Evolutionary conservation across 2,329 filamentous ascomycete species (phyloP).

Genomic region (Fusarium sarcochroum): DNA sequence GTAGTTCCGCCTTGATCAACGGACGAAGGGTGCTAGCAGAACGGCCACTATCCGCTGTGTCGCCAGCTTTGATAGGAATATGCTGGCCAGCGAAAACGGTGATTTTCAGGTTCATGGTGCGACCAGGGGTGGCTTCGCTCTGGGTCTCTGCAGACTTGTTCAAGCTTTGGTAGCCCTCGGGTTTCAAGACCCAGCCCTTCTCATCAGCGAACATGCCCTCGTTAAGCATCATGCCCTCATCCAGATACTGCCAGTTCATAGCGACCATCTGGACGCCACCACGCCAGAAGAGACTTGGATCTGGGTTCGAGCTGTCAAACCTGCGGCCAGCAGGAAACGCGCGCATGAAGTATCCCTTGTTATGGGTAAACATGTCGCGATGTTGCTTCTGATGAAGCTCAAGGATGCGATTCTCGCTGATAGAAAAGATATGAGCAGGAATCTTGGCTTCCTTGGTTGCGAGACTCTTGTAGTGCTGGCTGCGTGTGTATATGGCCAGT

Average conservation of each 20-base stretch:
- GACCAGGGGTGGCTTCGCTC: constrained; percentile 62
- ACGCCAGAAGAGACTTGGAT: constrained; percentile 92
- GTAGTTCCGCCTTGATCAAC: constrained; percentile 83
- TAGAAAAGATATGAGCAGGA: constrained; percentile 84
- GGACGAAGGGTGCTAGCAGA: constrained; percentile 68
- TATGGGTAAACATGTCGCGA: constrained; percentile 86
- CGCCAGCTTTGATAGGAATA: constrained; percentile 60
- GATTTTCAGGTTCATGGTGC: constrained; percentile 76
- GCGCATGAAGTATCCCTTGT: constrained; percentile 88
- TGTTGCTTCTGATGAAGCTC: constrained; percentile 72
- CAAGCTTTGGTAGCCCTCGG: constrained; percentile 75
- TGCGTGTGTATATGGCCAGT: constrained; percentile 88
- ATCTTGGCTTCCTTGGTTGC: constrained; percentile 73
- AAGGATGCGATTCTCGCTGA: constrained; percentile 84
- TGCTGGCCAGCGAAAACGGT: constrained; percentile 83
- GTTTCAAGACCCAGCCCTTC: constrained; percentile 88
- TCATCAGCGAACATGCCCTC: constrained; percentile 96
- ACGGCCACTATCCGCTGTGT: constrained; percentile 51
- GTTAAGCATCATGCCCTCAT: constrained; percentile 96
- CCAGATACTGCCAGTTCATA: constrained; percentile 96
- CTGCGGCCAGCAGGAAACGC: constrained; percentile 88
- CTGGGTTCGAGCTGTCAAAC: constrained; percentile 92
- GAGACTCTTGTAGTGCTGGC: constrained; percentile 83
- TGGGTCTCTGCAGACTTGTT: constrained; percentile 58
- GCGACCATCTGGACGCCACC: constrained; percentile 98